These are phyloP conservation scores for Botrytis tulipae DNA, from an alignment of 2,329 filamentous ascomycete species.

Conservation along the genomic window DNA sequence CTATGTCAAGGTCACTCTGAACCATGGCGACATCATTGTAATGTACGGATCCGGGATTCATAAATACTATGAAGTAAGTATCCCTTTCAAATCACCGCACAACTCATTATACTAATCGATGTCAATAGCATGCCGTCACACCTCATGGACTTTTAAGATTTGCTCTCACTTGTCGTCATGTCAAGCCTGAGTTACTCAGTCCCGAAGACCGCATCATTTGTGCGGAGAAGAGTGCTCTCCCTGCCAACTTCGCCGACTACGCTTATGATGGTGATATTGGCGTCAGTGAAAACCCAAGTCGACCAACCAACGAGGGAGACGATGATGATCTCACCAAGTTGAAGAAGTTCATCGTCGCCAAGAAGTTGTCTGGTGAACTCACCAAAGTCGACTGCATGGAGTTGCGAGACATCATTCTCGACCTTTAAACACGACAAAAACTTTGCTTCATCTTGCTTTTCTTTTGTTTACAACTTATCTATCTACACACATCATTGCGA, in stretches of 20 bases:
- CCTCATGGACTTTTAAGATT: conserved; percentile 53
- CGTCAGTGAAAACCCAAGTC: neutral
- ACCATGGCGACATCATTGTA: conserved; percentile 63
- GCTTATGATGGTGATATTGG: conserved; percentile 37
- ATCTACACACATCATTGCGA: neutral
- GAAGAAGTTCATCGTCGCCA: neutral
- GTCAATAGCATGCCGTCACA: conserved; percentile 49
- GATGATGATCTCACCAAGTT: conserved; percentile 1
- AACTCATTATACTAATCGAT: conserved; percentile 26
- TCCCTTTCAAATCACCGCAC: too few relatives aligned
- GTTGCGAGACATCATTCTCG: neutral
- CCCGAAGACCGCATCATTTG: conserved; percentile 28
- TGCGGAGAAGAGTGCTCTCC: conserved; percentile 32
- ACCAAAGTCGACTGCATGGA: neutral
- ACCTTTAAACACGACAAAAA: neutral
- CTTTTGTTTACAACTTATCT: neutral
- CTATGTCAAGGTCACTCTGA: conserved; percentile 46
- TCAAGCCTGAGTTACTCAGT: conserved; percentile 46
- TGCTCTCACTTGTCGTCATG: conserved; percentile 55
- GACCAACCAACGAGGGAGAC: neutral
- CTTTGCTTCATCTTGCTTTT: neutral
- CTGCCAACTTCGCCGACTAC: conserved; percentile 35
- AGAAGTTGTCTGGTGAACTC: neutral
- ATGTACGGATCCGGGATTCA: conserved; percentile 63
- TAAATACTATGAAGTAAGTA: conserved; percentile 52